These are phyloP conservation scores for Vinca minor DNA, from an alignment of 257 asterid species.

Conservation along the genomic window DNA sequence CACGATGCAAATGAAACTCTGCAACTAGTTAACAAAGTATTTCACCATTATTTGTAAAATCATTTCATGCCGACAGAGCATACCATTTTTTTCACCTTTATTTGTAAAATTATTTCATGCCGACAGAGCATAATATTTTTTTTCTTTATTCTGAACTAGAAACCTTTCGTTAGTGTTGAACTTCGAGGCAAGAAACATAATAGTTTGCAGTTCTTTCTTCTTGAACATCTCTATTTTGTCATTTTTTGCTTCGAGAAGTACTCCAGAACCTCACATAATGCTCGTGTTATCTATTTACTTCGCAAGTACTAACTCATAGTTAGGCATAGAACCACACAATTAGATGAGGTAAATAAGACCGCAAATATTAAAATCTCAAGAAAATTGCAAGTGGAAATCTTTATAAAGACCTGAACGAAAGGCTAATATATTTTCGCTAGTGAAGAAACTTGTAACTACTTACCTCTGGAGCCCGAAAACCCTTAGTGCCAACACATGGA, in stretches of 20 bases:
- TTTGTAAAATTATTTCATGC: no score
- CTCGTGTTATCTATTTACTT: neutral
- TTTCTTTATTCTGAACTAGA: no score
- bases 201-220: neutral
- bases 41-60: neutral
- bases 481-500: conserved; percentile 88
- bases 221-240: neutral
- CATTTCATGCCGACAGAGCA: neutral
- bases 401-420: neutral
- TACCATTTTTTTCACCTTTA: no score
- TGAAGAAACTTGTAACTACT: conserved; percentile 2
- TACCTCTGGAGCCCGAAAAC: conserved; percentile 98
- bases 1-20: neutral
- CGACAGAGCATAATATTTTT: no score
- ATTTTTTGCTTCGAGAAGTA: neutral
- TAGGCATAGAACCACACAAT: neutral
- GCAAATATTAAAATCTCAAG: neutral
- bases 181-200: neutral
- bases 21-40: neutral
- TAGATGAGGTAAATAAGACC: neutral
- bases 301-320: neutral
- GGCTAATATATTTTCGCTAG: neutral
- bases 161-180: neutral
- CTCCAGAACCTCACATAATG: neutral
- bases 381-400: neutral